Evolutionary conservation across 2,329 filamentous ascomycete species (phyloP).

Genomic region (Immersiporthe knoxdaviesiana): DNA sequence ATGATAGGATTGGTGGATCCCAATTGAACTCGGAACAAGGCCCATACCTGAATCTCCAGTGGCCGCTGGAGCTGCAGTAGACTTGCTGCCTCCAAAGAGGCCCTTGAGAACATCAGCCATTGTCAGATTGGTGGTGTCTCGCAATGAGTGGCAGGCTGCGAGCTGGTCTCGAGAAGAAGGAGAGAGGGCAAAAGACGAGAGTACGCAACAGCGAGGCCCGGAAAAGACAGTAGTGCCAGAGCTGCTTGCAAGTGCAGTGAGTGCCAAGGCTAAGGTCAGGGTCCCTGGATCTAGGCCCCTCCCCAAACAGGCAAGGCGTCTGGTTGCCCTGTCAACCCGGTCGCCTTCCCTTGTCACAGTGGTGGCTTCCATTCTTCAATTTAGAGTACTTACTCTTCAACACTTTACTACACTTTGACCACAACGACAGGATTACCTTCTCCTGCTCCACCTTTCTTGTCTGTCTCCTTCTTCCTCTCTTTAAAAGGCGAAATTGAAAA

Average conservation of each 20-base stretch:
- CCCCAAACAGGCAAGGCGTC: not conserved
- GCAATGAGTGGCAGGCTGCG: slow-evolving; percentile 12
- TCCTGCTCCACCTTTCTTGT: not conserved
- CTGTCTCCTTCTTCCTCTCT: not conserved
- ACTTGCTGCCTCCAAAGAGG: slow-evolving; percentile 67
- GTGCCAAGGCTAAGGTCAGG: not conserved
- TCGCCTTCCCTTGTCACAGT: not conserved
- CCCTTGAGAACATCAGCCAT: slow-evolving; percentile 68
- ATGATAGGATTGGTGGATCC: not conserved
- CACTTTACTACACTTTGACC: not conserved
- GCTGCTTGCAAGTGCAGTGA: not conserved
- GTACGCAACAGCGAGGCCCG: not conserved
- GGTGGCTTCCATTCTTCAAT: not conserved
- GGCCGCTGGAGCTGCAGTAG: slow-evolving; percentile 53
- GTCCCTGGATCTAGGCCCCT: not conserved
- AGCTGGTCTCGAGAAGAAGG: slow-evolving; percentile 19
- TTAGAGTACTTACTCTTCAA: no score
- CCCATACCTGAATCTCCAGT: slow-evolving; percentile 66
- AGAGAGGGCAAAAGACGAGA: slow-evolving; percentile 10
- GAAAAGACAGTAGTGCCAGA: not conserved
- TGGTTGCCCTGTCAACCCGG: not conserved
- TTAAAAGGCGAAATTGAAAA: not conserved
- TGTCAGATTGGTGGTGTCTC: slow-evolving; percentile 20
- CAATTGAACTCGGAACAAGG: not conserved
- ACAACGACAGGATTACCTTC: not conserved